Percentiles rank a stretch among this genome's conserved stretches.
These are phyloP conservation scores for Coemansia reversa DNA, from an alignment of 192 early-diverging fungal species.

Conservation along the genomic window DNA sequence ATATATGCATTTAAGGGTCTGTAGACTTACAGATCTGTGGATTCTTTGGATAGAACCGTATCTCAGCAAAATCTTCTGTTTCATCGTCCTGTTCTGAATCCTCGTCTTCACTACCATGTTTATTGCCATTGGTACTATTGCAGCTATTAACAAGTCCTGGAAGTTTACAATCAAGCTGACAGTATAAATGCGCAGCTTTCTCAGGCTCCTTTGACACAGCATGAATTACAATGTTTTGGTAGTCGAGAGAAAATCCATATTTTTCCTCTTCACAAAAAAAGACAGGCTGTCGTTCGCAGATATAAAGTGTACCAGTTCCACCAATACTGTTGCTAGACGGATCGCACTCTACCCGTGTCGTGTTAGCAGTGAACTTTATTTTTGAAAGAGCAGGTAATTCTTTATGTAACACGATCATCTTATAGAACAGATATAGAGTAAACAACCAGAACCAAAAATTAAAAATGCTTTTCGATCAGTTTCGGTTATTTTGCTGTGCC, in stretches of 20 bases:
- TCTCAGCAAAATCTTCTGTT: slow-evolving; percentile 23
- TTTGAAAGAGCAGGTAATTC: background rate
- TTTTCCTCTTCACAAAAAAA: slow-evolving; percentile 3
- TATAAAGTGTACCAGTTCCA: slow-evolving; percentile 16
- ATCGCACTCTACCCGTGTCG: slow-evolving; percentile 10
- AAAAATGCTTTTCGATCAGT: too few relatives aligned
- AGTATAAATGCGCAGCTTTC: slow-evolving; percentile 22
- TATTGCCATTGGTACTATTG: background rate
- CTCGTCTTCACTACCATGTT: background rate
- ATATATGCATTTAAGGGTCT: too few relatives aligned
- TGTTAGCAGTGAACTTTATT: background rate
- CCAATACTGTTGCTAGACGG: slow-evolving; percentile 11
- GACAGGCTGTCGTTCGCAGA: slow-evolving; percentile 16
- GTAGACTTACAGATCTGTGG: slow-evolving; percentile 3
- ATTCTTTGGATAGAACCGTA: slow-evolving; percentile 21
- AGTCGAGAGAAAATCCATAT: slow-evolving; percentile 25
- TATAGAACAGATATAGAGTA: too few relatives aligned
- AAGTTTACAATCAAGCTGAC: slow-evolving; percentile 33
- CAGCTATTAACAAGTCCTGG: slow-evolving; percentile 4
- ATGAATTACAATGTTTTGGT: slow-evolving; percentile 35
- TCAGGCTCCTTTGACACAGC: slow-evolving; percentile 19
- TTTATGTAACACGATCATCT: background rate
- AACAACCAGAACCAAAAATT: too few relatives aligned
- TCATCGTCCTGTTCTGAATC: slow-evolving; percentile 14
- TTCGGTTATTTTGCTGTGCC: too few relatives aligned